Evolutionary conservation across 495 filamentous ascomycete genomes (phyloP), one percentile per base, ranked within the genome.

Genomic region (Aspergillus baeticus): DNA sequence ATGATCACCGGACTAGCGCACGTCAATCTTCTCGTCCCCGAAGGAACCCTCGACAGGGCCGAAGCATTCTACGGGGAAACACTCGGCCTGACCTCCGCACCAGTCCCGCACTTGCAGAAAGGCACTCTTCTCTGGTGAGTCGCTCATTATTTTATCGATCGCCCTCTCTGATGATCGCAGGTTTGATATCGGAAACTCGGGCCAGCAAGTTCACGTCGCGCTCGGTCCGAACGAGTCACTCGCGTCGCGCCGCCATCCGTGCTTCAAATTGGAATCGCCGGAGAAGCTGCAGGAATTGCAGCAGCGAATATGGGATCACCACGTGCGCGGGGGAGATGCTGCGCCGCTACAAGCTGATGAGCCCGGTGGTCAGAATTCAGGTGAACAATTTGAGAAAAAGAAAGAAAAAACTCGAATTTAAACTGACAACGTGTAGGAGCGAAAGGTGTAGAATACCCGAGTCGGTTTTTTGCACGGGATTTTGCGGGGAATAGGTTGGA

Each of bases 1-100:
- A 84, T 85, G 81, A 87, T 87, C 49, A 72, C 77, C 34, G 80
- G 80, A 13, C 71, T 86, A 43, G 79, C 81, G 14, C 84, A 85
- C 67, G 68, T 86, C 46, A 87, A 87, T 65, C 71, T 87, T 56
- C 72, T 80, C 3, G 79, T 86, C 18, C 81, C 83, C 0, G 62
- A 63, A 0, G 80, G 73, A 37, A 83, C 81, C 1, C 71, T 86
- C 23, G 68, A 74, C 20, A 68, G 77, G 10, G 84, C 84, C 7
- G 58, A 68, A 7, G 70, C 64, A 10, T 87, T 87, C 72, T 87
- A 86, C 67, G 76, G 64, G 51, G 57, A 61, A 3, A 86, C 82
- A 0, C 73, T 86, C 0, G 78, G 76, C 23, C 67, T 87, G 14
- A 74, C 61, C 3, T 60, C 76, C 5, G 69, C 74, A 0, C 66